Evolutionary conservation across 108 stramenopile genomes (phyloP).

Genomic region (Schizochytrium sp.): DNA sequence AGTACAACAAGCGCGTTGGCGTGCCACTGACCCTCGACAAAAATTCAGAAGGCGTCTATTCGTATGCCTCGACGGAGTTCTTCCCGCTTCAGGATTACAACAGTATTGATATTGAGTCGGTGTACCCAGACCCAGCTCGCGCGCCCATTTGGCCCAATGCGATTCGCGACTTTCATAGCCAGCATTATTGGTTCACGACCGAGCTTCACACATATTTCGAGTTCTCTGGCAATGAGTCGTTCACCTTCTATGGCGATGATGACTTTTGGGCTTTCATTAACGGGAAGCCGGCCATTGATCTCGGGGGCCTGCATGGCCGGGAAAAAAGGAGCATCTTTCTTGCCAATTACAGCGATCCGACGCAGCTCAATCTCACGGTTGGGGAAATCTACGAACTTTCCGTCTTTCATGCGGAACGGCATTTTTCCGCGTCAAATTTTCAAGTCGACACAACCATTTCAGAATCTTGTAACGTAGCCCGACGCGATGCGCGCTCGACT

Average conservation of each 20-base stretch:
- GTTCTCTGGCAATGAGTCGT: not conserved
- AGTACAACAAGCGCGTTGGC: conserved; percentile 8
- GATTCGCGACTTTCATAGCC: not conserved
- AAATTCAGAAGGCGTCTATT: not conserved
- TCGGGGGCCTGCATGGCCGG: not conserved
- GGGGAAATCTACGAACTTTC: not conserved
- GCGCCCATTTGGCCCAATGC: not conserved
- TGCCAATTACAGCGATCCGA: not conserved
- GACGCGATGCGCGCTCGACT: not conserved
- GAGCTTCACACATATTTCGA: not conserved
- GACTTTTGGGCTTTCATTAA: conserved; percentile 4
- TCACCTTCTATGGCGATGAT: not conserved
- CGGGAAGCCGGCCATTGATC: not conserved
- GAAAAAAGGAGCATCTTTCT: not conserved
- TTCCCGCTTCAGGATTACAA: not conserved
- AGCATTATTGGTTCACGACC: not conserved
- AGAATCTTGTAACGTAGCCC: not conserved
- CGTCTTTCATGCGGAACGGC: not conserved
- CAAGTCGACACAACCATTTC: conserved; percentile 2
- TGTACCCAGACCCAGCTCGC: not conserved
- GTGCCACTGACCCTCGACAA: not conserved
- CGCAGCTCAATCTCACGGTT: not conserved
- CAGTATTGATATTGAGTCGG: not conserved
- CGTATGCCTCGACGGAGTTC: not conserved
- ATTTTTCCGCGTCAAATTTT: not conserved